A percentile compares a stretch with the other conserved stretches of the same genome.
Evolutionary conservation across 148 eudicot genomes (phyloP).

Genomic region (Arbutus unedo): DNA sequence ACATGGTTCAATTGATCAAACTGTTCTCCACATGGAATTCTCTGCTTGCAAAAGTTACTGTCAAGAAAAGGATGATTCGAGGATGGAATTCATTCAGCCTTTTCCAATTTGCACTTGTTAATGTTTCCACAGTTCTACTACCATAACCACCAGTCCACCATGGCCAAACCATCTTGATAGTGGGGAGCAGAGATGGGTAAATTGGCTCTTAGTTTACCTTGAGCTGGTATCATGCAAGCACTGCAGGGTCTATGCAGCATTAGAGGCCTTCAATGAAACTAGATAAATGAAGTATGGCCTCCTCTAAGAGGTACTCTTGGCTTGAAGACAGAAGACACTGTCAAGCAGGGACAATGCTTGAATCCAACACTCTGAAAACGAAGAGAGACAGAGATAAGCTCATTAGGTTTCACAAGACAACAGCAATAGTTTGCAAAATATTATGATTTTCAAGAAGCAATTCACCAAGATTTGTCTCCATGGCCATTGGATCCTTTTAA

Average conservation of each 20-base stretch:
- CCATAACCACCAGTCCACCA: too few species aligned
- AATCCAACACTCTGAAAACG: constrained; percentile 60
- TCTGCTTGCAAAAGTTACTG: too few species aligned
- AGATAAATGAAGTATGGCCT: constrained; percentile 64
- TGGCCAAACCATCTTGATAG: not conserved
- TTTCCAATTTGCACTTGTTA: too few species aligned
- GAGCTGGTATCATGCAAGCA: not conserved
- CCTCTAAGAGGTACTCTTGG: constrained; percentile 87
- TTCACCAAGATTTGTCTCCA: not conserved
- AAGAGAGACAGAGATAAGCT: not conserved
- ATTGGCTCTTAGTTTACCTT: not conserved
- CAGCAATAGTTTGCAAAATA: not conserved
- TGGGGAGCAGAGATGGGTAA: not conserved
- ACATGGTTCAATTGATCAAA: too few species aligned
- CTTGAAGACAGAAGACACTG: constrained; percentile 53
- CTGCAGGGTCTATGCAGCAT: not conserved
- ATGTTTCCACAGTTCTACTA: too few species aligned
- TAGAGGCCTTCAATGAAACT: not conserved
- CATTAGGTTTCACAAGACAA: constrained; percentile 15
- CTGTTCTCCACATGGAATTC: too few species aligned
- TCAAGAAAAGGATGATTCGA: too few species aligned
- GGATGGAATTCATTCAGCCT: too few species aligned
- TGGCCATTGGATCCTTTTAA: not conserved
- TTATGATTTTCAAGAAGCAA: not conserved
- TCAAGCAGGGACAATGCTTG: constrained; percentile 57